A percentile compares a stretch with the other conserved stretches of the same genome.
Conservation (phyloP, 2,329 filamentous ascomycete species). For the Pseudogymnoascus verrucosus region DNA sequence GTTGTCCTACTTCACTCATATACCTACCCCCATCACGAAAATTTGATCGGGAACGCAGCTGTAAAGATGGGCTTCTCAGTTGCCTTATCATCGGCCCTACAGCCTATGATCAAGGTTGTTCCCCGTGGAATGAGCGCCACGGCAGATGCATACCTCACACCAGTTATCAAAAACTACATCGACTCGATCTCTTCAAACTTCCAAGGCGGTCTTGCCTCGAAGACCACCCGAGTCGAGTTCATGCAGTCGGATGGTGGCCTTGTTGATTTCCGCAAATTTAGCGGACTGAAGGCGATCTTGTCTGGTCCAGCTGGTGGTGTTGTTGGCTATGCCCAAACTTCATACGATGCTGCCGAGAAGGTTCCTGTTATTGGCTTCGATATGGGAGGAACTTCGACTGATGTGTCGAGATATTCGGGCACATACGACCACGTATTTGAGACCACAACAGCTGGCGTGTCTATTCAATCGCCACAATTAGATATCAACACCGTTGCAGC, state of each 20-base stretch:
- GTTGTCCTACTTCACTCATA: conserved; percentile 64
- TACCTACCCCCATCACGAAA: conserved; percentile 59
- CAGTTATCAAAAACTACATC: conserved; percentile 60
- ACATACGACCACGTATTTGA: conserved; percentile 67
- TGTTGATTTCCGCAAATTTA: conserved; percentile 47
- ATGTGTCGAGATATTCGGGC: conserved; percentile 59
- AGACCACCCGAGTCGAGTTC: conserved; percentile 58
- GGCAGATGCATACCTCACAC: conserved; percentile 62
- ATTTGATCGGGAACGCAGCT: conserved; percentile 51
- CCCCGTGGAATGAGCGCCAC: conserved; percentile 58
- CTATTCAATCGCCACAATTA: conserved; percentile 70
- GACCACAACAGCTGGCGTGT: conserved; percentile 69
- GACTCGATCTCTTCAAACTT: conserved; percentile 57
- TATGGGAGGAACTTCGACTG: conserved; percentile 60
- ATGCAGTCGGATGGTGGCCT: conserved; percentile 47
- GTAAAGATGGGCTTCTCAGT: conserved; percentile 57
- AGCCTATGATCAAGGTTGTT: conserved; percentile 66
- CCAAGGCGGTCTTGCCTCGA: conserved; percentile 51
- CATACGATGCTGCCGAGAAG: conserved; percentile 54
- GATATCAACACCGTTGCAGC: conserved; percentile 61
- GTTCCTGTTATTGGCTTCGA: conserved; percentile 64
- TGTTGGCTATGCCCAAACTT: conserved; percentile 57
- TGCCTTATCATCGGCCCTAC: conserved; percentile 55
- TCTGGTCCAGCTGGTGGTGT: conserved; percentile 62
- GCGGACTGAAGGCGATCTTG: conserved; percentile 54